Percentiles rank a stretch among this genome's conserved stretches.
Conservation (phyloP, 1,139 yeast species). For the Scheffersomyces stambukii region DNA sequence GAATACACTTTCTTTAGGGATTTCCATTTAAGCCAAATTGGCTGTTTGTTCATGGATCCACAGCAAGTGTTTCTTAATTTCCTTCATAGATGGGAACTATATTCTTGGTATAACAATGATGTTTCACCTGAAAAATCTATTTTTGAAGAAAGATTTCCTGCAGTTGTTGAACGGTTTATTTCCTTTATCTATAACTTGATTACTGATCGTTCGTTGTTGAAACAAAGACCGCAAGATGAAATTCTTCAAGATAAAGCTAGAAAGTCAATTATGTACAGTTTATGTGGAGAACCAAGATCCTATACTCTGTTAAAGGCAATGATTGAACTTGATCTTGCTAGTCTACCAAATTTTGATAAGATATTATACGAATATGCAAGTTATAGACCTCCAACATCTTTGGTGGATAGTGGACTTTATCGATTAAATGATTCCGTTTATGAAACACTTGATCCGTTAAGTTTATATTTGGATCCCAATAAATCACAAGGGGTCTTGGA, state of each 20-base stretch:
- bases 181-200: conserved; percentile 53
- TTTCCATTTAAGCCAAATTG: conserved; percentile 54
- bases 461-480: conserved; percentile 31
- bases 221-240: conserved; percentile 18
- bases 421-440: conserved; percentile 40
- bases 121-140: conserved; percentile 35
- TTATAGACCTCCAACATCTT: conserved; percentile 37
- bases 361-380: conserved; percentile 37
- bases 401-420: conserved; percentile 39
- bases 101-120: conserved; percentile 47
- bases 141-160: conserved; percentile 55
- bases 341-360: conserved; percentile 33
- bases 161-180: conserved; percentile 51
- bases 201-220: conserved; percentile 38
- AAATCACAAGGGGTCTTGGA: conserved; percentile 33
- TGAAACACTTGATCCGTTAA: conserved; percentile 35
- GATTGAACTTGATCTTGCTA: conserved; percentile 32
- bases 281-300: conserved; percentile 51
- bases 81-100: conserved; percentile 59
- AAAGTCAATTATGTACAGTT: conserved; percentile 39
- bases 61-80: conserved; percentile 41
- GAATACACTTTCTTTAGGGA: conserved; percentile 42
- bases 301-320: conserved; percentile 45
- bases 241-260: conserved; percentile 22
- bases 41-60: conserved; percentile 43